Evolutionary conservation across 1,284 basidiomycete species (phyloP).

Genomic region (Trametes sp.): DNA sequence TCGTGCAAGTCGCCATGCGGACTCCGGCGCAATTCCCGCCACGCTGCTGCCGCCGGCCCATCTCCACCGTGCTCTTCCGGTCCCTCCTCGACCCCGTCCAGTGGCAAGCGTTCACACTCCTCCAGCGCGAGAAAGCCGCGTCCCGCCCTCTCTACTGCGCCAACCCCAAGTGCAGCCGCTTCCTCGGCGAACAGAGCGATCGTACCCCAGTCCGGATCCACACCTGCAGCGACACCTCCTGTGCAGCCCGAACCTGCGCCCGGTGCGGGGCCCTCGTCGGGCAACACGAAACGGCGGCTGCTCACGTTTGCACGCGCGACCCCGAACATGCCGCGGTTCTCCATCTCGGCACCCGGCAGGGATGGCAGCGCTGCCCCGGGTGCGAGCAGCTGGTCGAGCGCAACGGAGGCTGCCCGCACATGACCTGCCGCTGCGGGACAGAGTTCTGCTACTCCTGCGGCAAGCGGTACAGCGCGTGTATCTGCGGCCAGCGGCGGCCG

Average conservation of each 20-base stretch:
- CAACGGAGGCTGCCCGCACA: constrained; percentile 51
- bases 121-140: constrained; percentile 41
- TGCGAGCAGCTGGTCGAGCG: constrained; percentile 53
- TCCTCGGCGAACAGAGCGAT: constrained; percentile 42
- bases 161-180: constrained; percentile 43
- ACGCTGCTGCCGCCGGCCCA: constrained; percentile 42
- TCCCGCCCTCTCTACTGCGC: constrained; percentile 47
- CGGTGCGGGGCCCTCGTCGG: constrained; percentile 34
- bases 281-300: constrained; percentile 1
- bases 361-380: constrained; percentile 54
- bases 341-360: constrained; percentile 41
- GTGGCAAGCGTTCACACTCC: constrained; percentile 29
- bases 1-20: constrained; percentile 41
- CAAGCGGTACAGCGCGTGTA: constrained; percentile 57
- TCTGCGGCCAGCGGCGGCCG: constrained; percentile 44
- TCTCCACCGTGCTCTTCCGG: constrained; percentile 39
- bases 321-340: constrained; percentile 38
- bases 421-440: constrained; percentile 53
- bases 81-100: constrained; percentile 34
- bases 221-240: constrained; percentile 28
- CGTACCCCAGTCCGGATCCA: constrained; percentile 7
- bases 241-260: constrained; percentile 37
- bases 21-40: constrained; percentile 36
- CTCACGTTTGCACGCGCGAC: constrained; percentile 32
- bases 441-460: constrained; percentile 57